phyloP scores from a whole-genome alignment of 768 basidiomycete species.

The Rhizopogon vesiculosus region DNA sequence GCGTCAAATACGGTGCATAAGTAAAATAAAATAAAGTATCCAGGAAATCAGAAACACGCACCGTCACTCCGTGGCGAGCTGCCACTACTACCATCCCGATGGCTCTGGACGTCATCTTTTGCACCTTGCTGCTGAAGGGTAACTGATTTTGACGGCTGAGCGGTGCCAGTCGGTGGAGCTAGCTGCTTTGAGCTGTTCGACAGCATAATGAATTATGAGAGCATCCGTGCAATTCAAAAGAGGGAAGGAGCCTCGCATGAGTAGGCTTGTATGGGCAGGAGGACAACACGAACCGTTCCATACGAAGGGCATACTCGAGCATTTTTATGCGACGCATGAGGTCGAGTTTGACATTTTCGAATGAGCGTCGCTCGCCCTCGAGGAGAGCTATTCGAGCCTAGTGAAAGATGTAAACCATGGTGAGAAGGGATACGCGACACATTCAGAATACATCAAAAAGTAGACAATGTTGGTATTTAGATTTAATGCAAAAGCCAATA shows the following conservation, averaged over 20 bases:
- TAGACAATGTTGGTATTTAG: conserved; percentile 1
- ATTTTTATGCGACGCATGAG: conserved; percentile 97
- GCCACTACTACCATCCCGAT: conserved; percentile 74
- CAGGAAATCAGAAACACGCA: conserved; percentile 23
- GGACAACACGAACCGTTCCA: conserved; percentile 77
- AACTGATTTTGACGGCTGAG: conserved; percentile 63
- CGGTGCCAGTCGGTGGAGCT: conserved; percentile 46
- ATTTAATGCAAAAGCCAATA: neutral
- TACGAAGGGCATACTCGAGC: conserved; percentile 95
- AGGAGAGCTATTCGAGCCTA: conserved; percentile 96
- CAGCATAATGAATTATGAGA: conserved; percentile 25
- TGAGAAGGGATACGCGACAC: conserved; percentile 19
- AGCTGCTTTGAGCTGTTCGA: conserved; percentile 73
- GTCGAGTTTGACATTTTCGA: conserved; percentile 96
- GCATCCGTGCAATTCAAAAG: neutral
- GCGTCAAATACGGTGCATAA: conserved; percentile 8
- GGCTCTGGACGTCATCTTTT: conserved; percentile 70
- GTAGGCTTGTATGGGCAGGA: conserved; percentile 1
- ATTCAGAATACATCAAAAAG: conserved; percentile 17
- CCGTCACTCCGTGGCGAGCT: conserved; percentile 88
- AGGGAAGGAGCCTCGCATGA: conserved; percentile 5
- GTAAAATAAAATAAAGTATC: neutral
- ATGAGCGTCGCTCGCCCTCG: conserved; percentile 94
- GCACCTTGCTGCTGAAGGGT: conserved; percentile 52
- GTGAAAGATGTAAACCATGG: conserved; percentile 8